These are phyloP conservation scores for Mycosphaerella arachidis DNA, from an alignment of 2,329 filamentous ascomycete genomes.

Conservation along the genomic window DNA sequence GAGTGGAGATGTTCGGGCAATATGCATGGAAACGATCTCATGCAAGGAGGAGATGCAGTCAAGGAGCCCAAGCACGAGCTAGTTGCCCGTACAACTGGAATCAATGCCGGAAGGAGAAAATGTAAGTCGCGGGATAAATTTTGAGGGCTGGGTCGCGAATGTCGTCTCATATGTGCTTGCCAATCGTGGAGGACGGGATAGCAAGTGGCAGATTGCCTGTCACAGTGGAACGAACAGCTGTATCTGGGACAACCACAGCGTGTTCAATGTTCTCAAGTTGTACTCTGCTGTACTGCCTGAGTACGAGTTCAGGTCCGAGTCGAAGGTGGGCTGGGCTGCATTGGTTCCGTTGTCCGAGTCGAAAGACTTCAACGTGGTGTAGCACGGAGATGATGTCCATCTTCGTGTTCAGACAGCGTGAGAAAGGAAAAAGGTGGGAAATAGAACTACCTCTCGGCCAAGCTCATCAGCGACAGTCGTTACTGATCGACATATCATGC, in stretches of 20 bases:
- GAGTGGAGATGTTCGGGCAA: neutral
- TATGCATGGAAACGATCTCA: neutral
- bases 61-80: neutral
- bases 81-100: neutral
- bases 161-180: neutral
- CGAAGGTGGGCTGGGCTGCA: neutral
- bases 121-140: neutral
- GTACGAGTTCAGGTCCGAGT: neutral
- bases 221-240: too few species aligned
- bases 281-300: neutral
- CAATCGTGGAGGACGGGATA: too few species aligned
- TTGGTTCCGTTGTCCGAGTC: neutral
- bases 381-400: neutral
- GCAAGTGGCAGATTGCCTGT: too few species aligned
- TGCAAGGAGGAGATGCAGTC: neutral
- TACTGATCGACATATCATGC: too few species aligned
- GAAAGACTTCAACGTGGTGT: neutral
- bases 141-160: neutral
- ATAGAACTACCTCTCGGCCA: too few species aligned
- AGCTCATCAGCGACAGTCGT: too few species aligned
- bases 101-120: neutral
- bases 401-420: too few species aligned
- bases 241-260: neutral
- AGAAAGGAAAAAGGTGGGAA: too few species aligned
- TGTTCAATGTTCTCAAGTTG: neutral